Conservation (phyloP, 495 filamentous ascomycete species). For the Penicillium lividum region DNA sequence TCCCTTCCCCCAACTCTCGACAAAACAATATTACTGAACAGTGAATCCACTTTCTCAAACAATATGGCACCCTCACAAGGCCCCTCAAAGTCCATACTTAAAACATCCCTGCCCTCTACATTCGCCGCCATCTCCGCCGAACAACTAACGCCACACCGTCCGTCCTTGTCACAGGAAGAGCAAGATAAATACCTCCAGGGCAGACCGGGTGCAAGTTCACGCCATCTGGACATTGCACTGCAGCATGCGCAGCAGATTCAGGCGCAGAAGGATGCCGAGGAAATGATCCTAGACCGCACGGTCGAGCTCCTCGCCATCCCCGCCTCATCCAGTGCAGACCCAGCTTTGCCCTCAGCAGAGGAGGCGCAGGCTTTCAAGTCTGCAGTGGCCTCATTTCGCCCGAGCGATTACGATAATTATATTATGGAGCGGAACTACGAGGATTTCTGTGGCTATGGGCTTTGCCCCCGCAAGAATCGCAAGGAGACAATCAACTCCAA, state of each 20-base stretch:
- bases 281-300: conserved; percentile 67
- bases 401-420: conserved; percentile 81
- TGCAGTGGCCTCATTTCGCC: conserved; percentile 70
- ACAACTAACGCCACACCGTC: conserved; percentile 28
- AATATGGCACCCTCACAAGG: conserved; percentile 12
- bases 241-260: conserved; percentile 81
- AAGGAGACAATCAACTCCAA: conserved; percentile 36
- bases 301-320: conserved; percentile 67
- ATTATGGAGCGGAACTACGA: conserved; percentile 84
- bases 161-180: conserved; percentile 35
- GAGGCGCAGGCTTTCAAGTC: conserved; percentile 60
- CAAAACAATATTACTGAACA: neutral
- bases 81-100: conserved; percentile 55
- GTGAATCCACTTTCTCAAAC: neutral
- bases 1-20: neutral
- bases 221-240: conserved; percentile 65
- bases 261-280: conserved; percentile 70
- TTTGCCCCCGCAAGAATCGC: conserved; percentile 64
- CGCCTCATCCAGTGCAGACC: conserved; percentile 48
- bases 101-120: conserved; percentile 47
- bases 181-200: conserved; percentile 30
- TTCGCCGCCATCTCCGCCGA: conserved; percentile 39
- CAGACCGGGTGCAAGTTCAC: conserved; percentile 48
- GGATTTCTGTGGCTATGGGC: conserved; percentile 74
- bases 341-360: conserved; percentile 55